Base-by-base conservation (phyloP, 208 protist species). In the Wallacemonas rigidus region DNA sequence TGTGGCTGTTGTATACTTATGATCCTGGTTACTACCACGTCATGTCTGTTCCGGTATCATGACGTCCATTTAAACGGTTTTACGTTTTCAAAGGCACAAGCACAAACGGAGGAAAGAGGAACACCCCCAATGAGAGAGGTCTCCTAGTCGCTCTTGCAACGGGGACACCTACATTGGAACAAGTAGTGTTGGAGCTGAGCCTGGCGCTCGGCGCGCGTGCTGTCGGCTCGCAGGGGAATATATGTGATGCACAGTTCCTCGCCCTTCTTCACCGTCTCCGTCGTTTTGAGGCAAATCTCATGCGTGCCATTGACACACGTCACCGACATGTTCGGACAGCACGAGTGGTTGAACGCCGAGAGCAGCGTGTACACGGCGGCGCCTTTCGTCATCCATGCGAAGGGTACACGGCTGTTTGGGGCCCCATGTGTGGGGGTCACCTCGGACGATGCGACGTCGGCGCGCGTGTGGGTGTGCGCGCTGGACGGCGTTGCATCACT, bases 271-370 rank as follows among this genome's bases (percentile, higher is more conserved):
- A 93, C 62, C 11, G 65, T 58, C 9, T 81, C 82, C 47, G 79
- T 85, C 17, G 86, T 83, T 41, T 75, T 75, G 39, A 95, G 76
- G 35, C 71, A 74, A 47, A 95, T 86, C 11, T 92, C 88, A 67
- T 93, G 81, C 57, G 84, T 92, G n/a, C 70, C 77, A 40, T 83
- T 77, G 9, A 72, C 76, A 40, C 62, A 57, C 35, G 40, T 75
- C 7, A 95, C 86, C 8, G 51, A 50, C 9, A 82, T 61, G 67
- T 95, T 95, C 1, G 90, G 90, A 8, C 69, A 74, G 64, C 90
- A 95, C 26, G 85, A 90, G 75, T 95, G 90, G 61, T 95, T 95
- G 72, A 95, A 88, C 38, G 72, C 79, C 14, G 84, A 79, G 45
- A 91, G 90, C 39, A 95, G 72, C 8, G 82, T 72, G 74, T 90